Percentiles rank a stretch among this genome's conserved stretches.
phyloP scores from a whole-genome alignment of 352 stramenopile species.

The Globisporangium echinulatum region DNA sequence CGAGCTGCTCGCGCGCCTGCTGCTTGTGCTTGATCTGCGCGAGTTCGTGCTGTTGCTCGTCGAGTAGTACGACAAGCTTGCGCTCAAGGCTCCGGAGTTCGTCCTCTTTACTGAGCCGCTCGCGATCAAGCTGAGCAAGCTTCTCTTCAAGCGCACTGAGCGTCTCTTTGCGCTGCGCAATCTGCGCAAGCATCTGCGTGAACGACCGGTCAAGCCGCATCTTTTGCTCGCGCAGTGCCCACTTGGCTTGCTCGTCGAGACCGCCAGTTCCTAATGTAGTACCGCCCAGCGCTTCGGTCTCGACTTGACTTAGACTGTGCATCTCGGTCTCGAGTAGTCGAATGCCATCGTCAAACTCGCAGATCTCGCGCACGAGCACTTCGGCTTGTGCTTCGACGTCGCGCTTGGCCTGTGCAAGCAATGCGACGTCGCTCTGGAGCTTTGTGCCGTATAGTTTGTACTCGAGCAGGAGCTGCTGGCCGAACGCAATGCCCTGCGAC shows the following conservation, averaged over 20 bases:
- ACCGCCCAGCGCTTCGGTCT: conserved; percentile 74
- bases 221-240: conserved; percentile 90
- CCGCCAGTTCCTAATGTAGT: background rate
- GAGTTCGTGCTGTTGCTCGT: conserved; percentile 93
- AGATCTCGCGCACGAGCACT: conserved; percentile 88
- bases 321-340: conserved; percentile 90
- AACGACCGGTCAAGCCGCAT: conserved; percentile 94
- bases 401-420: conserved; percentile 88
- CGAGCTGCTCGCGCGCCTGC: conserved; percentile 35
- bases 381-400: conserved; percentile 87
- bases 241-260: conserved; percentile 83
- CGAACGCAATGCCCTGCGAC: conserved; percentile 91
- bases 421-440: conserved; percentile 90
- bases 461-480: conserved; percentile 93
- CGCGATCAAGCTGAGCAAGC: conserved; percentile 80
- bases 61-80: conserved; percentile 92
- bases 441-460: conserved; percentile 94
- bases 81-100: conserved; percentile 90
- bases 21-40: conserved; percentile 61
- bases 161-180: conserved; percentile 88
- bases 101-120: conserved; percentile 88
- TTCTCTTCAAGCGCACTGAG: conserved; percentile 85
- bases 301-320: conserved; percentile 87
- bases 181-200: conserved; percentile 90
- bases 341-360: conserved; percentile 91